These are phyloP conservation scores for Oropetium thomaeum DNA, from an alignment of 176 grass and related monocot species.

Conservation along the genomic window DNA sequence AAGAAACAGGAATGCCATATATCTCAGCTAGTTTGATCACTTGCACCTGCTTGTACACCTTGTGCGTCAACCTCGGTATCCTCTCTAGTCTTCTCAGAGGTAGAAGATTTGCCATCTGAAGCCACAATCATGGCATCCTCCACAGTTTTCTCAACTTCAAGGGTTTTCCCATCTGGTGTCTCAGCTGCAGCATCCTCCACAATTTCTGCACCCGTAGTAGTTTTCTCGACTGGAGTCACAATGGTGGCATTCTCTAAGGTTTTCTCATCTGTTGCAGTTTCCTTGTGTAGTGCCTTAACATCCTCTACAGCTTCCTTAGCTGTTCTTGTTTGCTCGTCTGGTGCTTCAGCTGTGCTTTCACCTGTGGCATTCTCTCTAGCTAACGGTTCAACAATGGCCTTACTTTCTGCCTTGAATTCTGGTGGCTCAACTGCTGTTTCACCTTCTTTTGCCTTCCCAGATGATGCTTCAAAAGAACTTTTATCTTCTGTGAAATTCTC, in stretches of 20 bases:
- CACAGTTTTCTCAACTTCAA: background rate
- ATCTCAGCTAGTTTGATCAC: conserved; percentile 23
- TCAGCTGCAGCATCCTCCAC: background rate
- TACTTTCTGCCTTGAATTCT: background rate
- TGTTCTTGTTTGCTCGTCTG: background rate
- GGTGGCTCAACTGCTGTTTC: background rate
- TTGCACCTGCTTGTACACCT: conserved; percentile 21
- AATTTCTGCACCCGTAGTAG: background rate
- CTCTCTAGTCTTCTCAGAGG: background rate
- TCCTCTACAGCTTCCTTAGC: conserved; percentile 9
- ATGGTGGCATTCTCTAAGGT: background rate
- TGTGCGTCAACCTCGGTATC: background rate
- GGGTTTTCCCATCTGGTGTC: background rate
- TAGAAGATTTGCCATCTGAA: background rate
- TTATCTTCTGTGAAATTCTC: conserved; percentile 10
- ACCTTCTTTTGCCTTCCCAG: background rate
- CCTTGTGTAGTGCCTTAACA: background rate
- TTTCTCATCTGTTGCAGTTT: background rate
- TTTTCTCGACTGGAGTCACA: background rate
- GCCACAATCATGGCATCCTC: background rate
- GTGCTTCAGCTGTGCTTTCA: conserved; percentile 4
- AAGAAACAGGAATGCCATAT: conserved; percentile 11
- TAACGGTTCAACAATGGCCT: conserved; percentile 17
- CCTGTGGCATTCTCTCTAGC: background rate
- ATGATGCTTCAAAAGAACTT: conserved; percentile 10